A percentile compares a stretch with the other conserved stretches of the same genome.
Conservation (phyloP, 2,329 filamentous ascomycete species). For the Paracoccidioides lutzii region DNA sequence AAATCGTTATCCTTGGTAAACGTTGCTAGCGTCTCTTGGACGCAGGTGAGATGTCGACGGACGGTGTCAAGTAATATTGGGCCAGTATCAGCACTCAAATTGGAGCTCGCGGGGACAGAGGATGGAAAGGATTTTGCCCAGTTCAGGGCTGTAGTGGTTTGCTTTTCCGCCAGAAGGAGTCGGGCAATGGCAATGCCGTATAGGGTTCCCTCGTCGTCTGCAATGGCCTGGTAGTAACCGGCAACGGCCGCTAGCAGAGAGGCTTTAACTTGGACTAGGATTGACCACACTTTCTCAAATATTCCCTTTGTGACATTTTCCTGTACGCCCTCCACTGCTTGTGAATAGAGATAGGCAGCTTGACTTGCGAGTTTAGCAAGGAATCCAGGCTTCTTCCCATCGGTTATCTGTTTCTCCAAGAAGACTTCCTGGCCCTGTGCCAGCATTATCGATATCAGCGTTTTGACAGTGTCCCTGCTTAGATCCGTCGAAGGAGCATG, state of each 20-base stretch:
- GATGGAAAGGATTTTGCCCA: constrained; percentile 68
- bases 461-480: constrained; percentile 90
- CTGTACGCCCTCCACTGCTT: constrained; percentile 79
- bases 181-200: constrained; percentile 77
- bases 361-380: constrained; percentile 89
- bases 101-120: constrained; percentile 66
- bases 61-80: constrained; percentile 62
- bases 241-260: constrained; percentile 73
- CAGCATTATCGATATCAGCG: constrained; percentile 80
- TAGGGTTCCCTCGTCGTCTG: constrained; percentile 77
- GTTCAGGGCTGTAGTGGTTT: constrained; percentile 65
- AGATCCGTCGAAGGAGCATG: constrained; percentile 94
- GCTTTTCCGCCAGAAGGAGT: constrained; percentile 64
- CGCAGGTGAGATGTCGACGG: constrained; percentile 65
- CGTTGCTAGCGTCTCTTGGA: constrained; percentile 67
- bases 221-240: constrained; percentile 84
- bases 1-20: constrained; percentile 91
- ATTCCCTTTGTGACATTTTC: constrained; percentile 83
- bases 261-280: constrained; percentile 59
- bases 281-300: constrained; percentile 88
- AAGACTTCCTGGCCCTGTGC: constrained; percentile 97
- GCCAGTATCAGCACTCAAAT: constrained; percentile 70
- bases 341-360: constrained; percentile 72
- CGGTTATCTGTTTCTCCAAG: constrained; percentile 84
- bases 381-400: constrained; percentile 83